Percentiles rank a stretch among this genome's conserved stretches.
Conservation (phyloP, 2,329 filamentous ascomycete genomes). For the Sarocladium oryzae region DNA sequence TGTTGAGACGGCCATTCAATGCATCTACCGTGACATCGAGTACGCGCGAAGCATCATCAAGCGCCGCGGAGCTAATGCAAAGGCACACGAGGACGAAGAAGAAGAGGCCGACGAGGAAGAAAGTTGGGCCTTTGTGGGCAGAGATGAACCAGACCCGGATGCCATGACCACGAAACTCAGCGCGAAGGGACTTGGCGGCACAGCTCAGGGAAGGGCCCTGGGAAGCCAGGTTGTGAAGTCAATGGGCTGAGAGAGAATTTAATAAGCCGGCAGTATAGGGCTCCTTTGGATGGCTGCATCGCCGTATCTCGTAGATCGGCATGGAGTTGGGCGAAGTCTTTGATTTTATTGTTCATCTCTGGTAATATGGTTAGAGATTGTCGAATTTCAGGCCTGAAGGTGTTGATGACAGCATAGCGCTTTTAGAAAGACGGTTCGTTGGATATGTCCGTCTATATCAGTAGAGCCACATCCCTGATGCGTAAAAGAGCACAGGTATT, state of each 20-base stretch:
- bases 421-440: neutral
- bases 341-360: neutral
- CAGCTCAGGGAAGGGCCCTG: constrained; percentile 15
- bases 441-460: neutral
- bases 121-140: constrained; percentile 85
- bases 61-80: constrained; percentile 36
- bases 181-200: constrained; percentile 22
- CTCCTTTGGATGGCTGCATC: neutral
- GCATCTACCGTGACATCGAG: constrained; percentile 89
- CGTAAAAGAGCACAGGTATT: too few species aligned
- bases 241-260: neutral
- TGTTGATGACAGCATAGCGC: neutral
- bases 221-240: constrained; percentile 18
- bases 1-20: constrained; percentile 83
- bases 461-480: neutral
- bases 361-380: neutral
- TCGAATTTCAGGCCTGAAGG: too few species aligned
- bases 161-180: constrained; percentile 34
- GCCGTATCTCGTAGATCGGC: neutral
- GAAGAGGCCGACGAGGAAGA: constrained; percentile 65
- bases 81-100: constrained; percentile 36
- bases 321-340: neutral
- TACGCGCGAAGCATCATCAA: constrained; percentile 83
- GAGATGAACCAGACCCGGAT: constrained; percentile 40
- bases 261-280: neutral